These are phyloP conservation scores for Psilocybe cubensis DNA, from an alignment of 768 basidiomycete species.

Conservation along the genomic window DNA sequence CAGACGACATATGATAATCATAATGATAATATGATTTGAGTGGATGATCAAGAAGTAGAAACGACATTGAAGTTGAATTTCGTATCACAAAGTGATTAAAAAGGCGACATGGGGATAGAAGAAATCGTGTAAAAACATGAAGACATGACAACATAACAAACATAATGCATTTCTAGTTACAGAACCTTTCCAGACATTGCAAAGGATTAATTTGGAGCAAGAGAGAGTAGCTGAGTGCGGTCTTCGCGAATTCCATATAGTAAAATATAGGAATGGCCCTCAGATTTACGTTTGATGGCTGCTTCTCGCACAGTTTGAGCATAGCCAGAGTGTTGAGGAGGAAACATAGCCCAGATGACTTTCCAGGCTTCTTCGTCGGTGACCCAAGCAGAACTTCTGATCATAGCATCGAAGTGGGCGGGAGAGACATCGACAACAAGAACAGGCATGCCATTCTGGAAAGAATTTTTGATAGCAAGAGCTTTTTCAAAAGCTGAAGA, in stretches of 20 bases:
- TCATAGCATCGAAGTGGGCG: constrained; percentile 64
- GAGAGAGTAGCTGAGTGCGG: constrained; percentile 57
- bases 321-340: constrained; percentile 60
- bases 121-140: neutral
- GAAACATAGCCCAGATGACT: constrained; percentile 54
- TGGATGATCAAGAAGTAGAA: no score
- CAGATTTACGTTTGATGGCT: constrained; percentile 59
- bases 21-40: no score
- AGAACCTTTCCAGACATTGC: neutral
- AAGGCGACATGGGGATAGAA: neutral
- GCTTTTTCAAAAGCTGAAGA: constrained; percentile 65
- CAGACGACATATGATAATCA: no score
- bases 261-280: constrained; percentile 65
- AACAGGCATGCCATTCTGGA: constrained; percentile 64
- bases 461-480: constrained; percentile 57
- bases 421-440: constrained; percentile 74
- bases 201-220: neutral
- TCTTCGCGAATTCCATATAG: constrained; percentile 74
- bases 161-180: neutral
- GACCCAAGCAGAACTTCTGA: constrained; percentile 62
- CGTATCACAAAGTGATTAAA: neutral
- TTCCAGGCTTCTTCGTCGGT: constrained; percentile 81
- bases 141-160: neutral
- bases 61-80: no score
- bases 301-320: constrained; percentile 72